These are phyloP conservation scores for Suillus hirtellus DNA, from an alignment of 768 basidiomycete genomes.

Conservation along the genomic window DNA sequence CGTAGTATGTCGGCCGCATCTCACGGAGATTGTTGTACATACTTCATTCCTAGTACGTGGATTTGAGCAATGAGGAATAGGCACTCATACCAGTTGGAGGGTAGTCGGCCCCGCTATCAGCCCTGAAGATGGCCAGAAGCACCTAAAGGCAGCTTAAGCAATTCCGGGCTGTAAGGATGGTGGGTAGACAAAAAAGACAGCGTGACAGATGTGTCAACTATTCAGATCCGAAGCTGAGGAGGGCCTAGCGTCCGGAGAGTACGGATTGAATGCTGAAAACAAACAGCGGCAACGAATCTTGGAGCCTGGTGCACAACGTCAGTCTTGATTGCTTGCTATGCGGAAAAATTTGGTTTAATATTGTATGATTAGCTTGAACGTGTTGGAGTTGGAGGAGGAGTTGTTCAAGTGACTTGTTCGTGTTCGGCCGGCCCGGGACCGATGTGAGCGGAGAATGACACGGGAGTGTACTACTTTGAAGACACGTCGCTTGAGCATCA, in stretches of 20 bases:
- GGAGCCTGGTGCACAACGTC: neutral
- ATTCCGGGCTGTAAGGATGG: neutral
- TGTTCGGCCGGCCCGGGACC: slow-evolving; percentile 23
- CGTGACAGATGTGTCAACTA: slow-evolving; percentile 11
- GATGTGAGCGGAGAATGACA: slow-evolving; percentile 36
- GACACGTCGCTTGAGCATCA: slow-evolving; percentile 19
- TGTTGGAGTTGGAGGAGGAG: neutral
- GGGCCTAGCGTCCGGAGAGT: slow-evolving; percentile 11
- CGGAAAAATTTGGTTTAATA: neutral
- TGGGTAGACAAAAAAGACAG: slow-evolving; percentile 7
- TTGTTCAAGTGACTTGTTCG: slow-evolving; percentile 17
- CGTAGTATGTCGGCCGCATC: slow-evolving; percentile 7
- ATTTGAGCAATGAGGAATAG: neutral
- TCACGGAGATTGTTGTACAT: slow-evolving; percentile 12
- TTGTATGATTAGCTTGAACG: neutral
- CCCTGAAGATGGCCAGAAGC: neutral
- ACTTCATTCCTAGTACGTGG: neutral
- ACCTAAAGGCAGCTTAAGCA: neutral
- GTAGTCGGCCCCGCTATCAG: neutral
- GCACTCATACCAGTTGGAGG: neutral
- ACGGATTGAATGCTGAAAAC: neutral
- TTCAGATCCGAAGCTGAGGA: slow-evolving; percentile 8
- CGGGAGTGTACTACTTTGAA: slow-evolving; percentile 10
- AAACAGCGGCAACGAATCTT: neutral
- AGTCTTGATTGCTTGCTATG: neutral